Conservation (phyloP, 192 early-diverging fungal genomes). For the Geosiphon pyriformis region DNA sequence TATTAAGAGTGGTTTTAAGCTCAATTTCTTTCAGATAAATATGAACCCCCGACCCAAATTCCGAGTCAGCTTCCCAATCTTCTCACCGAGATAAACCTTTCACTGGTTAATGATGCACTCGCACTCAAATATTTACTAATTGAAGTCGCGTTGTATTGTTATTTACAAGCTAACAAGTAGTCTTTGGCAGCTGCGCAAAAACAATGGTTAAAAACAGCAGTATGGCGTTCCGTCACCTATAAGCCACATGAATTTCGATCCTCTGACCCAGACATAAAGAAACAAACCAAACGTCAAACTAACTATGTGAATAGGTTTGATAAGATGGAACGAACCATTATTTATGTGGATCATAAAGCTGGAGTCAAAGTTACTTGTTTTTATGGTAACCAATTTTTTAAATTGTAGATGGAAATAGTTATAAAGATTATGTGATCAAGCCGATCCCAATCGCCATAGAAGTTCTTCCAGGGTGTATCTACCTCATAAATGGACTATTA, state of each 20-base stretch:
- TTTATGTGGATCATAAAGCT: slow-evolving; percentile 13
- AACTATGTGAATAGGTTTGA: slow-evolving; percentile 21
- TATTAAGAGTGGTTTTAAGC: too few species aligned
- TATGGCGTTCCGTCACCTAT: background rate
- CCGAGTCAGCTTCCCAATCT: slow-evolving; percentile 6
- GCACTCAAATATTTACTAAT: background rate
- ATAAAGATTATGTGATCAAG: too few species aligned
- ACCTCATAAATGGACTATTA: too few species aligned
- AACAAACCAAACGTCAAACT: background rate
- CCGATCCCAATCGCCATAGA: too few species aligned
- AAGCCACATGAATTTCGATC: background rate
- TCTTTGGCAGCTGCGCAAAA: background rate
- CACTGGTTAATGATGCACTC: background rate
- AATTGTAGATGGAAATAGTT: too few species aligned
- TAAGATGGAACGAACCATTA: background rate
- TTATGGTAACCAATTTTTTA: slow-evolving; percentile 1
- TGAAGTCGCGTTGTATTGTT: slow-evolving; percentile 13
- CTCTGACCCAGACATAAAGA: background rate
- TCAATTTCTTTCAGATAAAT: too few species aligned
- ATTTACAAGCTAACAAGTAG: slow-evolving; percentile 17
- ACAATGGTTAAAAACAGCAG: slow-evolving; percentile 1
- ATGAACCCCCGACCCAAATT: too few species aligned
- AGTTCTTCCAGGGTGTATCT: too few species aligned
- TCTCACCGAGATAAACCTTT: background rate
- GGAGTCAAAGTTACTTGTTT: background rate